Conservation (phyloP, 1,284 basidiomycete genomes). For the Agaricales sp. region DNA sequence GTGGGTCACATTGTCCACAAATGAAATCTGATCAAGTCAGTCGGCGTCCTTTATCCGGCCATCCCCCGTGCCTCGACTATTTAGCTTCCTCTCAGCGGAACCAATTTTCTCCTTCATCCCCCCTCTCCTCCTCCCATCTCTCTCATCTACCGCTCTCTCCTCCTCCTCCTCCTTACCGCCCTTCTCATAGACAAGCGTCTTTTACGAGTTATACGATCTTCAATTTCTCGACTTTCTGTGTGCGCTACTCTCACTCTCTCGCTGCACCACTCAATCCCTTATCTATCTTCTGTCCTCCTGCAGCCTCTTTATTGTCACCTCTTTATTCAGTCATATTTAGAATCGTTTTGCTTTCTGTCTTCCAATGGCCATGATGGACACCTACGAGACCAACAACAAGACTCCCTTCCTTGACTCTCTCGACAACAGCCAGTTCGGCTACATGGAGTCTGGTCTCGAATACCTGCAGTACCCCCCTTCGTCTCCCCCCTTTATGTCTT, state of each 20-base stretch:
- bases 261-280: conserved; percentile 13
- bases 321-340: conserved; percentile 15
- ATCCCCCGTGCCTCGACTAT: conserved; percentile 12
- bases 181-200: conserved; percentile 19
- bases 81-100: conserved; percentile 19
- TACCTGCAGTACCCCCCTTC: conserved; percentile 36
- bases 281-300: conserved; percentile 5
- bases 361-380: conserved; percentile 25
- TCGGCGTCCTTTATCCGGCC: not conserved
- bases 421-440: conserved; percentile 10
- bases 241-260: conserved; percentile 9
- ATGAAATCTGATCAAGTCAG: no score
- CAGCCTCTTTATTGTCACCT: conserved; percentile 13
- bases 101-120: conserved; percentile 15
- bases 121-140: conserved; percentile 20
- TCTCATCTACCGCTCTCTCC: conserved; percentile 21
- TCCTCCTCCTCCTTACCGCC: conserved; percentile 20
- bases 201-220: conserved; percentile 22
- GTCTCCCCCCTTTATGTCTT: conserved; percentile 30
- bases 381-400: conserved; percentile 29
- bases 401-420: conserved; percentile 17
- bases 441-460: conserved; percentile 27
- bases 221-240: conserved; percentile 8
- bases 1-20: conserved; percentile 1
- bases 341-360: conserved; percentile 17